phyloP scores from a whole-genome alignment of 108 stramenopile genomes.

The Cyclotella baltica region DNA sequence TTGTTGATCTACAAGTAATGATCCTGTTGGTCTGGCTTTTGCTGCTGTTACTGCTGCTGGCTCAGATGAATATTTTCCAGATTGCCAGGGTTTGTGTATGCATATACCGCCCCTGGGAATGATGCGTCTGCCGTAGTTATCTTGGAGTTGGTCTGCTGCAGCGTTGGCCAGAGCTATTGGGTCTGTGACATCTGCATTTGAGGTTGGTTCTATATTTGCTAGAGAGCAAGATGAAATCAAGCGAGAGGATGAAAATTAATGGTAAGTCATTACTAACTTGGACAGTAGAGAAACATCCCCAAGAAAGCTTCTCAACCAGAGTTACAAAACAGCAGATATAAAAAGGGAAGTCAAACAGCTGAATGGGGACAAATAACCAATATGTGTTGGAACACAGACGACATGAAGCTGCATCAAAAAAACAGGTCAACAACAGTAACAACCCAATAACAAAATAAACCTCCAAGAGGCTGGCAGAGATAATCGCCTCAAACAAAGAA shows the following conservation, averaged over 20 bases:
- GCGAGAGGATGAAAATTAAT: neutral
- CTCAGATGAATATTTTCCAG: neutral
- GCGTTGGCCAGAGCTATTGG: slow-evolving; percentile 44
- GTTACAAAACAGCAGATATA: too few relatives aligned
- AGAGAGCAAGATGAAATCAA: neutral
- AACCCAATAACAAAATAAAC: too few relatives aligned
- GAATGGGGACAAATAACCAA: too few relatives aligned
- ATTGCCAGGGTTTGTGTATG: slow-evolving; percentile 33
- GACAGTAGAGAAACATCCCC: neutral
- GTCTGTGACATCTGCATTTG: slow-evolving; percentile 28
- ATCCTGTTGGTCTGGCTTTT: neutral
- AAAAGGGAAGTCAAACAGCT: too few relatives aligned
- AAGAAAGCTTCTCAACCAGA: neutral
- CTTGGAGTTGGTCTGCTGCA: slow-evolving; percentile 35
- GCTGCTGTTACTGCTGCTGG: neutral
- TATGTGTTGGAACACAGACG: too few relatives aligned
- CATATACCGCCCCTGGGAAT: slow-evolving; percentile 51
- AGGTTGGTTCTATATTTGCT: slow-evolving; percentile 11
- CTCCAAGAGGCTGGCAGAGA: too few relatives aligned
- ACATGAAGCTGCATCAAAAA: too few relatives aligned
- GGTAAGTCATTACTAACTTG: neutral
- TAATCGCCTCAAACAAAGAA: too few relatives aligned
- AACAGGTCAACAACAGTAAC: too few relatives aligned
- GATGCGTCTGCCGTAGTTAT: slow-evolving; percentile 27
- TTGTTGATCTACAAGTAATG: slow-evolving; percentile 10